phyloP scores from a whole-genome alignment of 495 filamentous ascomycete species.

The Hypoxylon crocopeplum region DNA sequence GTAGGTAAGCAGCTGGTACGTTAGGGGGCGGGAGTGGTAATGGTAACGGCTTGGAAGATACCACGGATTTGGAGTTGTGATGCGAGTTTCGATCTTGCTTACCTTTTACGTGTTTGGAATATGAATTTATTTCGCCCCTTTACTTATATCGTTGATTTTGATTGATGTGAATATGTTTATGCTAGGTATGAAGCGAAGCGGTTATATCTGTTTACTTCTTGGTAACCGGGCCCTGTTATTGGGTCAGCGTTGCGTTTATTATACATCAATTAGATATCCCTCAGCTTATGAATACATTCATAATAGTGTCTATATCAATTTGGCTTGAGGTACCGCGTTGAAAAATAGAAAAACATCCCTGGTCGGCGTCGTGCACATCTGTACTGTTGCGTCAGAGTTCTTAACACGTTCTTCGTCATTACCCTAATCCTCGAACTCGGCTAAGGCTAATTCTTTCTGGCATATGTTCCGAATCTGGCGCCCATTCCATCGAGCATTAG shows the following conservation, averaged over 20 bases:
- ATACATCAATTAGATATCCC: too few relatives aligned
- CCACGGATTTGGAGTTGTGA: conserved; percentile 3
- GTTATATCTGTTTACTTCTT: too few relatives aligned
- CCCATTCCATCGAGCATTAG: conserved; percentile 43
- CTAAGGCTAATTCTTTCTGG: conserved; percentile 44
- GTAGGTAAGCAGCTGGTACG: neutral
- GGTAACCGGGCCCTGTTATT: too few relatives aligned
- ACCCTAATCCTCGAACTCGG: conserved; percentile 37
- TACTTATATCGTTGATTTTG: too few relatives aligned
- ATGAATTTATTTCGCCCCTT: too few relatives aligned
- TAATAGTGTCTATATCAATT: too few relatives aligned
- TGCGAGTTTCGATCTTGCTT: neutral
- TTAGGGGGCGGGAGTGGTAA: conserved; percentile 1
- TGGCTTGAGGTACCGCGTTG: too few relatives aligned
- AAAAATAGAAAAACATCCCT: neutral
- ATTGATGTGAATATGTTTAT: too few relatives aligned
- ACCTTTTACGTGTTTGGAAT: too few relatives aligned
- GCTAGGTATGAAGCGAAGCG: too few relatives aligned
- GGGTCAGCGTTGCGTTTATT: too few relatives aligned
- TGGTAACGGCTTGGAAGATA: neutral
- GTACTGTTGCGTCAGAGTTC: neutral
- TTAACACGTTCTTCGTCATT: neutral
- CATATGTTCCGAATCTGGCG: conserved; percentile 51
- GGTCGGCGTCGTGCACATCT: neutral
- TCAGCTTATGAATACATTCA: too few relatives aligned